Conservation (phyloP, 176 grass and related monocot species). For the Bothriochloa decipiens region DNA sequence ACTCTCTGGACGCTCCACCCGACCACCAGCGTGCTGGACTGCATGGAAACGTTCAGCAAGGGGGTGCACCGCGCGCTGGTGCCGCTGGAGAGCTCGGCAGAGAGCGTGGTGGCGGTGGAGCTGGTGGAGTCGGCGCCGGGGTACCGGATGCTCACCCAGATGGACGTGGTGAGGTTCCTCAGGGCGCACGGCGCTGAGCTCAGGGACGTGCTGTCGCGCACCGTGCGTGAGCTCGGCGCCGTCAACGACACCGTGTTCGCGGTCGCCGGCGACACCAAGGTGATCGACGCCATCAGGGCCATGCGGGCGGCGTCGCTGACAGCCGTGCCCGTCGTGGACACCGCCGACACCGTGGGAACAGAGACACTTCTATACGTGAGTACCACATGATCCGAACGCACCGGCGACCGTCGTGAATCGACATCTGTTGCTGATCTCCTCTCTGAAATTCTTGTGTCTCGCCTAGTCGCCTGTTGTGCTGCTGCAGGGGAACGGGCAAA, state of each 20-base stretch:
- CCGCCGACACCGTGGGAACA: background rate
- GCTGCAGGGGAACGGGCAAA: slow-evolving; percentile 69
- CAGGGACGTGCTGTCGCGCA: slow-evolving; percentile 54
- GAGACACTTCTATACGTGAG: slow-evolving; percentile 60
- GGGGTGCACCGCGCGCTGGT: slow-evolving; percentile 85
- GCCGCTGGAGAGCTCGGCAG: slow-evolving; percentile 71
- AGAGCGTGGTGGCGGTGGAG: slow-evolving; percentile 58
- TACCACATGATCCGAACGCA: background rate
- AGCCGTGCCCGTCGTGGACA: slow-evolving; percentile 83
- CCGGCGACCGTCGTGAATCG: background rate
- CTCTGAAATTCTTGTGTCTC: too few species aligned
- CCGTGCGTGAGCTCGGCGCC: slow-evolving; percentile 59
- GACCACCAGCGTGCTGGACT: slow-evolving; percentile 80
- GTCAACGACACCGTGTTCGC: slow-evolving; percentile 65
- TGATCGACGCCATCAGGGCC: slow-evolving; percentile 64
- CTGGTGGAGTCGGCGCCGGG: slow-evolving; percentile 67
- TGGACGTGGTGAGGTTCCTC: slow-evolving; percentile 86
- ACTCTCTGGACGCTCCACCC: slow-evolving; percentile 88
- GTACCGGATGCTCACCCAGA: slow-evolving; percentile 89
- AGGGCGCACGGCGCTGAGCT: slow-evolving; percentile 46
- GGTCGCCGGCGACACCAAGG: slow-evolving; percentile 46
- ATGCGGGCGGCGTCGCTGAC: slow-evolving; percentile 70
- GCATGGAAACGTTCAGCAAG: slow-evolving; percentile 92
- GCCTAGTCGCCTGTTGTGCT: background rate
- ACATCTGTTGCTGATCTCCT: background rate